phyloP scores from a whole-genome alignment of 2,329 filamentous ascomycete genomes.

The Cladophialophora immunda region DNA sequence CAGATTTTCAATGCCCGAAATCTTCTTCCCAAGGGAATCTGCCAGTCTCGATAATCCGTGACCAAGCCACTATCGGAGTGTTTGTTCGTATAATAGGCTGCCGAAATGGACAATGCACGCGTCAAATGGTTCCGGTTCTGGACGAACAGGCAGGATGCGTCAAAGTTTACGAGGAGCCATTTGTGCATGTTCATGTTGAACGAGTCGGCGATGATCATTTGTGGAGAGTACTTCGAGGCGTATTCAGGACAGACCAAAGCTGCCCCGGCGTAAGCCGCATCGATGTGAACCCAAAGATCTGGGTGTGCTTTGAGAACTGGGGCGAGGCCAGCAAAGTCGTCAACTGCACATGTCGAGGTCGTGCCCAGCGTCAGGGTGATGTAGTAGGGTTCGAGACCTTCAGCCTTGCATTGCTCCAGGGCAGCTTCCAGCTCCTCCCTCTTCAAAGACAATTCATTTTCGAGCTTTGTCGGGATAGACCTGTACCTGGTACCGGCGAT shows the following conservation, averaged over 20 bases:
- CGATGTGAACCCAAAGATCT: conserved; percentile 87
- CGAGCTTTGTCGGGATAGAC: conserved; percentile 69
- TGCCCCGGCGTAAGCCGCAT: conserved; percentile 90
- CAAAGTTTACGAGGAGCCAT: conserved; percentile 95
- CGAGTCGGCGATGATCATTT: conserved; percentile 71
- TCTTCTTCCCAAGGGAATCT: conserved; percentile 87
- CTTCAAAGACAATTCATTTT: conserved; percentile 75
- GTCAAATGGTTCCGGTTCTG: conserved; percentile 79
- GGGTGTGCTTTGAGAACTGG: conserved; percentile 58
- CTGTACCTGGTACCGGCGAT: conserved; percentile 86
- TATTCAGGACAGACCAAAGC: conserved; percentile 84
- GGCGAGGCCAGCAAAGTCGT: conserved; percentile 77
- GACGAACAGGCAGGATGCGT: conserved; percentile 82
- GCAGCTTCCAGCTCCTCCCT: conserved; percentile 67
- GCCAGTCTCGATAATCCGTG: conserved; percentile 96
- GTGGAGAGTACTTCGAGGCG: conserved; percentile 59
- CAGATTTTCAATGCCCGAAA: conserved; percentile 93
- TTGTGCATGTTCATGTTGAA: conserved; percentile 98
- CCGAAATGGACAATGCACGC: conserved; percentile 78
- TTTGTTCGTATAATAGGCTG: conserved; percentile 81
- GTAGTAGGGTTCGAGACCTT: conserved; percentile 84
- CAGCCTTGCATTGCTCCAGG: conserved; percentile 70
- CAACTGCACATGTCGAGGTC: conserved; percentile 86
- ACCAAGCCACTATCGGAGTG: conserved; percentile 84
- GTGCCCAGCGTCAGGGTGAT: conserved; percentile 85